These are phyloP conservation scores for Termitomyces titanicus DNA, from an alignment of 768 basidiomycete species.

Conservation along the genomic window DNA sequence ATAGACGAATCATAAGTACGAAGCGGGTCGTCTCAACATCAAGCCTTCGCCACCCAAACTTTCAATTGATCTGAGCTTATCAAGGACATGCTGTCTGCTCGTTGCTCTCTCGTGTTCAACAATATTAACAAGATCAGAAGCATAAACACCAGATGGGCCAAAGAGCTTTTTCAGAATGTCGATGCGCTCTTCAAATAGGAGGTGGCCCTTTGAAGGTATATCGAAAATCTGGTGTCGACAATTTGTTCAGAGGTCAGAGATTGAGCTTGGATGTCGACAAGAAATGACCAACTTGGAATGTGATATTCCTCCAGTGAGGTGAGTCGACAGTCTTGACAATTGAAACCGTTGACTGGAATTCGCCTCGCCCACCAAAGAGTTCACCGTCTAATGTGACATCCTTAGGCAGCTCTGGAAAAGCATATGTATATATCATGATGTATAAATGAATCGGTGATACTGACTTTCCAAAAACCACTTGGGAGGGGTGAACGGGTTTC, in stretches of 20 bases:
- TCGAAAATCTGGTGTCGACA: constrained; percentile 46
- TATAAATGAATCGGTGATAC: constrained; percentile 15
- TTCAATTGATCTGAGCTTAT: constrained; percentile 53
- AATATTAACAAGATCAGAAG: constrained; percentile 38
- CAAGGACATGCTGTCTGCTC: constrained; percentile 47
- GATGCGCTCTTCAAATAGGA: constrained; percentile 51
- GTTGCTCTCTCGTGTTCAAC: constrained; percentile 46
- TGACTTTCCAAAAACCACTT: constrained; percentile 54
- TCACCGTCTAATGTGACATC: constrained; percentile 57
- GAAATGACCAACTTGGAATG: constrained; percentile 42
- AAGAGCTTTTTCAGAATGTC: constrained; percentile 41
- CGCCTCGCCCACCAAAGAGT: constrained; percentile 52
- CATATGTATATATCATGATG: not conserved
- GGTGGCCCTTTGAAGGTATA: constrained; percentile 42
- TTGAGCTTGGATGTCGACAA: not conserved
- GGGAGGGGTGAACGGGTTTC: constrained; percentile 56
- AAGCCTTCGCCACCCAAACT: constrained; percentile 53
- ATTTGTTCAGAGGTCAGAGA: not conserved
- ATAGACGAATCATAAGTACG: constrained; percentile 29
- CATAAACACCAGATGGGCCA: constrained; percentile 41
- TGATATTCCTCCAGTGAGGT: constrained; percentile 51
- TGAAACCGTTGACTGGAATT: constrained; percentile 56
- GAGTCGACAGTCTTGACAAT: constrained; percentile 58
- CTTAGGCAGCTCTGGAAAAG: constrained; percentile 43
- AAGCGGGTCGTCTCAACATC: constrained; percentile 50